Base-by-base conservation (phyloP, 306 rosid species). In the Pterocarpus santalinus region DNA sequence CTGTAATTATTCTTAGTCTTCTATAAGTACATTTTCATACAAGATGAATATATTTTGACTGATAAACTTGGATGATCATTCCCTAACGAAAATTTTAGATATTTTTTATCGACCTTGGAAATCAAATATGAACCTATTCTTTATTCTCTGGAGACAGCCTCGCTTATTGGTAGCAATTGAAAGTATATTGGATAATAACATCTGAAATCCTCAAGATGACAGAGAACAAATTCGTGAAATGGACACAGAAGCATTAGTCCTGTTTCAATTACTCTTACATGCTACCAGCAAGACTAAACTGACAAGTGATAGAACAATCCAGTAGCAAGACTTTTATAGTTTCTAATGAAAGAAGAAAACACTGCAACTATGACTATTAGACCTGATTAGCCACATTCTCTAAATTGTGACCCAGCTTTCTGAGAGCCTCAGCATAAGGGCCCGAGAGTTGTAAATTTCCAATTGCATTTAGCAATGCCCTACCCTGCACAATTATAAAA, bases 371-470 rank as follows among this genome's bases (percentile, higher is more conserved):
- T 58, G 62, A 66, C 75, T 57, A 36, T 38, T 69, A 70, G 69
- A 95, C 99, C 97, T 95, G 88, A 70, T 55, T 79, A 85, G 94
- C 98, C 78, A 95, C 92, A 65, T 89, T 80, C 88, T 95, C 99
- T 81, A 95, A 90, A 68, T 85, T 82, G 82, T 87, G 89, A 62
- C 99, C 98, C 39, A 95, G 86, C 75, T 86, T 89, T 74, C 62
- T 87, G 72, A 93, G 90, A 58, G 96, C 98, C 85, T 93, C 99
- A 1, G 91, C 95, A 82, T 93, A 95, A 73, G 93, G 91, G 53
- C 98, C 99, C 8, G 86, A 83, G 80, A 95, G 97, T 87, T 90
- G 92, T 80, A 93, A 88, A 85, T 95, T 95, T 43, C 99, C 99
- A 77, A 93, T 81, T 65, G 99, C 99, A 81, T 95, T 95, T 79